A percentile compares a stretch with the other conserved stretches of the same genome.
phyloP scores from a whole-genome alignment of 2,329 filamentous ascomycete genomes.

The Neonectria sp. region DNA sequence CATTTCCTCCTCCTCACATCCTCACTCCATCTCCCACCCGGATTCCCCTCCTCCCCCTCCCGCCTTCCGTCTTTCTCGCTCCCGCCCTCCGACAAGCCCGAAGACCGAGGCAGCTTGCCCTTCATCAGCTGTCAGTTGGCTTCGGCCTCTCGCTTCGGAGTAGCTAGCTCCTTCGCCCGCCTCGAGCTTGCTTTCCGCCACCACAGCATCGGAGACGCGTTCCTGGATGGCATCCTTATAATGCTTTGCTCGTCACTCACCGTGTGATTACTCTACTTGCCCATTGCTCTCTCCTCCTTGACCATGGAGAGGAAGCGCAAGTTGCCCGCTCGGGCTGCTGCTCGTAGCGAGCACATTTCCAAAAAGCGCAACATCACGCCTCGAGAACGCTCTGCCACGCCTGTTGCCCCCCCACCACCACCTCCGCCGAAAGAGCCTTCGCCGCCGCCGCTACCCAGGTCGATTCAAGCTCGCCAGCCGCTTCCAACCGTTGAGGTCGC shows the following conservation, averaged over 20 bases:
- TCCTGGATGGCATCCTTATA: slow-evolving; percentile 51
- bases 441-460: slow-evolving; percentile 70
- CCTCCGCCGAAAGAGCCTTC: slow-evolving; percentile 50
- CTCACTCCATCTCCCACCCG: not conserved
- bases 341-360: slow-evolving; percentile 70
- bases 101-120: slow-evolving; percentile 3
- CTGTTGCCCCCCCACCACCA: slow-evolving; percentile 56
- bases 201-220: slow-evolving; percentile 39
- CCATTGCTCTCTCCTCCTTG: slow-evolving; percentile 28
- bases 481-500: slow-evolving; percentile 79
- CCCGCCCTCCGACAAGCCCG: not conserved
- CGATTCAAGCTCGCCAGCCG: slow-evolving; percentile 75
- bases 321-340: slow-evolving; percentile 73
- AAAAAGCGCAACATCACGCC: slow-evolving; percentile 74
- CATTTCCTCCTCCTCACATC: slow-evolving; percentile 4
- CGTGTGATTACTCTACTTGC: slow-evolving; percentile 40
- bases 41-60: not conserved
- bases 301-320: slow-evolving; percentile 77
- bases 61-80: not conserved
- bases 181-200: slow-evolving; percentile 17
- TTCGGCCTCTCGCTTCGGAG: slow-evolving; percentile 10
- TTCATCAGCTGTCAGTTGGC: slow-evolving; percentile 8
- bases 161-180: slow-evolving; percentile 11
- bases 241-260: slow-evolving; percentile 46
- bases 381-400: slow-evolving; percentile 66